Evolutionary conservation across 1,139 yeast species (phyloP), one percentile per base, ranked within the genome.

Genomic region (Geotrichum citri-aurantii): DNA sequence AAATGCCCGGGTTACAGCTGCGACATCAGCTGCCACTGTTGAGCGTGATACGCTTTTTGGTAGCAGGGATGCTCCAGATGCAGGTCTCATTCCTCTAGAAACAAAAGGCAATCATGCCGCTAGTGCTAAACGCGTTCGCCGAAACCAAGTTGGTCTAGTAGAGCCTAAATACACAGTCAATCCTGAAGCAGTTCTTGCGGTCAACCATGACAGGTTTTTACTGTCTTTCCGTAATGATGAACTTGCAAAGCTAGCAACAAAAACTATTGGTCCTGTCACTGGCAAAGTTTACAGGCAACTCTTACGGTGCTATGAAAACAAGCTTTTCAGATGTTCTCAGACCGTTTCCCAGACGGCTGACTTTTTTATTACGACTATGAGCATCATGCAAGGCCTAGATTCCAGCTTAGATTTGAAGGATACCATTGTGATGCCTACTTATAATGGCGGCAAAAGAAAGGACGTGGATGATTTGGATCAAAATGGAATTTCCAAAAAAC

Each of bases 181-280:
- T 50, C 61, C 65, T 2, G 66, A 70, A 7, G 71, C 85, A 11
- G 80, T 86, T 1, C 74, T 91, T 14, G 77, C 85, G 1, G 79
- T 91, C 66, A 86, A 85, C 66, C 77, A 87, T 60, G 80, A 81
- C 40, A 77, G 95, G 64, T 90, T 81, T 67, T 78, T 87, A 60
- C 86, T 90, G 65, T 74, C 81, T 50, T 78, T 85, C 66, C 79
- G 97, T 63, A 79, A 87, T 17, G 73, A 76, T 48, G 87, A 87
- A 62, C 77, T 93, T 31, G 81, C 78, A 1, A 81, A 81, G 48
- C 78, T 88, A 56, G 88, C 86, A 21, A 78, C 79, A 48, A 84
- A 86, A 54, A 79, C 92, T 61, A 74, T 91, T 52, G 99, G 99
- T 6, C 72, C 79, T 12, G 72, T 86, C 2, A 78, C 95, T 0